Evolutionary conservation across 176 grass and related monocot species (phyloP).

Genomic region (Aegilops bicornis): DNA sequence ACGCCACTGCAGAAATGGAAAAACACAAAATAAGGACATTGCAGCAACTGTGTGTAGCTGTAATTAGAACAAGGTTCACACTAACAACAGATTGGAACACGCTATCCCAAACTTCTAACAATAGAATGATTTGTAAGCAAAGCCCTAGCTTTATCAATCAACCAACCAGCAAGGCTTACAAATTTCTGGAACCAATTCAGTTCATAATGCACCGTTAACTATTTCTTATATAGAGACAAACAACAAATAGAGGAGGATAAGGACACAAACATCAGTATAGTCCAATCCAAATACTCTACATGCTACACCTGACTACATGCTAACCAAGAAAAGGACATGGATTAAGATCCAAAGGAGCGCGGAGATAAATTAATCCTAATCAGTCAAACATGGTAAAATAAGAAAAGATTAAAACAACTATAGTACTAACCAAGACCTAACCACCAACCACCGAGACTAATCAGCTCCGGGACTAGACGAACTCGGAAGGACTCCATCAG

Average conservation of each 20-base stretch:
- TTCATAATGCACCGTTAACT: background rate
- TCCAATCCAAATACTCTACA: slow-evolving; percentile 19
- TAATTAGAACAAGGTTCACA: slow-evolving; percentile 6
- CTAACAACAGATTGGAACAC: background rate
- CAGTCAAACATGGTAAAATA: background rate
- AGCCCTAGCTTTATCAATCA: background rate
- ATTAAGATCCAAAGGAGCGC: background rate
- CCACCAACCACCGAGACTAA: background rate
- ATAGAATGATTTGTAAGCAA: background rate
- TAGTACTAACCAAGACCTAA: background rate
- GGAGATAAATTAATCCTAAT: background rate
- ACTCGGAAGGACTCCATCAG: background rate
- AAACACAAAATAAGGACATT: background rate
- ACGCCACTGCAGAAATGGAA: background rate
- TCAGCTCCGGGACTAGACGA: background rate
- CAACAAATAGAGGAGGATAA: background rate
- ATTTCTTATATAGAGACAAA: background rate
- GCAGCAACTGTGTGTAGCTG: background rate
- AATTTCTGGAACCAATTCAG: background rate
- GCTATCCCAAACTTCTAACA: background rate
- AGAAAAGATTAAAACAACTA: background rate
- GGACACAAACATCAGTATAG: slow-evolving; percentile 17
- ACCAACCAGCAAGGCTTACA: background rate
- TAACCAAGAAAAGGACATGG: slow-evolving; percentile 10
- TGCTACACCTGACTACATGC: slow-evolving; percentile 21